Evolutionary conservation across 179 eudicot genomes (phyloP).

Genomic region (Nepenthes alata): DNA sequence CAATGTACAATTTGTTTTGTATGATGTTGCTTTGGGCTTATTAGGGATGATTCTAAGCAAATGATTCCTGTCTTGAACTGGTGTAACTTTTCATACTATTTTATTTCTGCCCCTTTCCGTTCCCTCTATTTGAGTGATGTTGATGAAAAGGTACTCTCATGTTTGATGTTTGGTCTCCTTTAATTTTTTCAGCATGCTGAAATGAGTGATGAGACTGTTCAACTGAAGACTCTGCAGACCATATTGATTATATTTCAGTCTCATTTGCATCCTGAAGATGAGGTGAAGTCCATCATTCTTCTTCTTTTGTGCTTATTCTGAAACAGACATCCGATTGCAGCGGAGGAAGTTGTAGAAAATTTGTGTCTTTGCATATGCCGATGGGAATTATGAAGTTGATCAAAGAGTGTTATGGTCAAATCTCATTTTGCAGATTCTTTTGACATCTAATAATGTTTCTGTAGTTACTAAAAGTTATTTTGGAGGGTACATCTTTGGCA

Average conservation of each 20-base stretch:
- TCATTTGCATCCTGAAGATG: conserved; percentile 71
- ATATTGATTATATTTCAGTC: conserved; percentile 86
- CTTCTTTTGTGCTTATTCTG: conserved; percentile 1
- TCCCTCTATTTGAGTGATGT: background rate
- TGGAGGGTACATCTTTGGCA: background rate
- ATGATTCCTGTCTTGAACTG: no score
- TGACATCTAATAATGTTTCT: background rate
- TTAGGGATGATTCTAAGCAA: no score
- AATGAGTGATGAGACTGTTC: conserved; percentile 88
- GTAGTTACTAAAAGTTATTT: background rate
- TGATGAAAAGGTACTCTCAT: background rate
- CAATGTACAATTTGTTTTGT: no score
- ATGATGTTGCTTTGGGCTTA: no score
- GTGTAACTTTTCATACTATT: no score
- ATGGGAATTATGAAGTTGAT: background rate
- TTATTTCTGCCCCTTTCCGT: no score
- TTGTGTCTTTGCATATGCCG: background rate
- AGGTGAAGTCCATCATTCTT: conserved; percentile 34
- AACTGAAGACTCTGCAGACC: conserved; percentile 93
- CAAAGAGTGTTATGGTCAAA: background rate
- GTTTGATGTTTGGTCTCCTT: conserved; percentile 7
- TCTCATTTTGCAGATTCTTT: background rate
- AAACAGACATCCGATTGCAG: no score
- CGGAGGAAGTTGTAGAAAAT: background rate
- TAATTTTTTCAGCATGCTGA: conserved; percentile 68